Conservation (phyloP, 2,329 filamentous ascomycete genomes). For the Trematosphaeria pertusa region DNA sequence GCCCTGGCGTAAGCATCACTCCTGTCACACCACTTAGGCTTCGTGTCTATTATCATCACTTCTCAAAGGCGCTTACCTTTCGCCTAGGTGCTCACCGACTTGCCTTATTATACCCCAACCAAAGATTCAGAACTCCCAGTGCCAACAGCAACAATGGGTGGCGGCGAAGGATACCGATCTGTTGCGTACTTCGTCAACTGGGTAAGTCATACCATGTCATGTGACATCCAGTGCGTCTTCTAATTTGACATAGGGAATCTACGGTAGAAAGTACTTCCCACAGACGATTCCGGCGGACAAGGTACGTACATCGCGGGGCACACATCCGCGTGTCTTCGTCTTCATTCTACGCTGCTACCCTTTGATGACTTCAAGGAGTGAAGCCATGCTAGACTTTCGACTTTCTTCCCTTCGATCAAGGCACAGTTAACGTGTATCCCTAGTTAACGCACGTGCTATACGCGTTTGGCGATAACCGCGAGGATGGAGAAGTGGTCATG, state of each 20-base stretch:
- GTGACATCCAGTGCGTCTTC: neutral
- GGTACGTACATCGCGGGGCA: too few species aligned
- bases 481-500: constrained; percentile 71
- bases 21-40: neutral
- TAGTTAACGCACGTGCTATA: constrained; percentile 90
- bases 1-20: constrained; percentile 1
- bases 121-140: neutral
- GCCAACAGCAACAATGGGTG: constrained; percentile 16
- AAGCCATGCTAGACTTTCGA: too few species aligned
- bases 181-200: constrained; percentile 80
- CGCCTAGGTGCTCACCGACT: neutral
- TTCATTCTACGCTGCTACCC: too few species aligned
- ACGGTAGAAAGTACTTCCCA: constrained; percentile 83
- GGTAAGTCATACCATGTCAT: constrained; percentile 34
- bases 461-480: constrained; percentile 85
- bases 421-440: too few species aligned
- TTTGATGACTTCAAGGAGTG: too few species aligned
- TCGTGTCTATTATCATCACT: neutral
- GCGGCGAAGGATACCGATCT: constrained; percentile 58
- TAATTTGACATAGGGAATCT: constrained; percentile 69
- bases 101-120: neutral
- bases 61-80: too few species aligned
- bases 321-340: too few species aligned
- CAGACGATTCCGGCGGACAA: constrained; percentile 81
- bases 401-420: too few species aligned